Percentiles rank a stretch among this genome's conserved stretches.
phyloP scores from a whole-genome alignment of 352 stramenopile genomes.

The Pythium phragmiticola region DNA sequence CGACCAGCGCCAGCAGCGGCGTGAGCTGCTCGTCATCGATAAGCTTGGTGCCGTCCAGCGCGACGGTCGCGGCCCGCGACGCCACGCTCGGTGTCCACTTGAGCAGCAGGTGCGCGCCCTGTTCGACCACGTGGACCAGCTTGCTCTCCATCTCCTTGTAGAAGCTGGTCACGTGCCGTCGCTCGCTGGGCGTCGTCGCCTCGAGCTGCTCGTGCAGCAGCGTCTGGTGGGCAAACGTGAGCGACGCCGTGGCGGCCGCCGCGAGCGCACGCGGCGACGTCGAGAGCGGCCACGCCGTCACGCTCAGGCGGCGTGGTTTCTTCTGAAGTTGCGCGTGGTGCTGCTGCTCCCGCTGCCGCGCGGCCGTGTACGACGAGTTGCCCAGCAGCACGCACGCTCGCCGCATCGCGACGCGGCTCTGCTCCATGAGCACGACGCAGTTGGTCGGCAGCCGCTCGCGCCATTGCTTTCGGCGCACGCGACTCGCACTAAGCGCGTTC shows the following conservation, averaged over 20 bases:
- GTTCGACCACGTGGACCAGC: conserved; percentile 44
- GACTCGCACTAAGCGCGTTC: conserved; percentile 39
- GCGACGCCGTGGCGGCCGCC: conserved; percentile 33
- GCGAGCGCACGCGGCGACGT: conserved; percentile 36
- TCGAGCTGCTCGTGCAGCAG: conserved; percentile 62
- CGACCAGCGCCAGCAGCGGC: conserved; percentile 42
- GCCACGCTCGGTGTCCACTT: conserved; percentile 51
- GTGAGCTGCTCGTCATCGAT: conserved; percentile 64
- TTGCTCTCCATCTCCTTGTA: conserved; percentile 47
- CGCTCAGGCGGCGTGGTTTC: conserved; percentile 25
- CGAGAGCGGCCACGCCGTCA: conserved; percentile 30
- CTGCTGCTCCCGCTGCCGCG: conserved; percentile 24
- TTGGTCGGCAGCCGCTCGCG: conserved; percentile 53
- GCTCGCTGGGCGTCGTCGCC: conserved; percentile 34
- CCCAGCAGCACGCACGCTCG: conserved; percentile 55
- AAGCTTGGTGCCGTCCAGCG: conserved; percentile 43
- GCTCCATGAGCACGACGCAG: conserved; percentile 60
- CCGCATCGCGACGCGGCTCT: conserved; percentile 51
- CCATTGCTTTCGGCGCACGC: conserved; percentile 42
- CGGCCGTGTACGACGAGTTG: conserved; percentile 36
- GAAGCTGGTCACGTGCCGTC: conserved; percentile 36
- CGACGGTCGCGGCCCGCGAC: conserved; percentile 37
- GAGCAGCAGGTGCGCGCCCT: conserved; percentile 42
- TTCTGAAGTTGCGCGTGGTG: conserved; percentile 30
- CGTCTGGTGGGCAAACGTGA: conserved; percentile 58